Conservation (phyloP, 2,329 filamentous ascomycete genomes). For the Kalmusia sp. region DNA sequence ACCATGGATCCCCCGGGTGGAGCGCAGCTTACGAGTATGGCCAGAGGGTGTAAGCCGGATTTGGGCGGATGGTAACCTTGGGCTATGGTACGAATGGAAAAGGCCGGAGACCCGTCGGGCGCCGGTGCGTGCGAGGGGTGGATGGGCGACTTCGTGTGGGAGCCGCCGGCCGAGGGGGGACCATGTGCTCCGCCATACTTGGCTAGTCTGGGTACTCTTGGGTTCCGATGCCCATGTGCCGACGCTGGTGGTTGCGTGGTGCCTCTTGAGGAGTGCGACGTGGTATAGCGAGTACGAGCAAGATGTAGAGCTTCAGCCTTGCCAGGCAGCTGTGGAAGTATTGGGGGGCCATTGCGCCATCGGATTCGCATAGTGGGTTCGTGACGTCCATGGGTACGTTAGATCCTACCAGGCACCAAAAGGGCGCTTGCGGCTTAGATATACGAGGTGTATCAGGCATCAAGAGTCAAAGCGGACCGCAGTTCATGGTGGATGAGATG, state of each 20-base stretch:
- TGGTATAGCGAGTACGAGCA: conserved; percentile 1
- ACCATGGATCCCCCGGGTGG: too few species aligned
- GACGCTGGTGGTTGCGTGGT: background rate
- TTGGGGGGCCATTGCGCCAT: background rate
- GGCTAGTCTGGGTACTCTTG: background rate
- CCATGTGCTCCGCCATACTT: conserved; percentile 2
- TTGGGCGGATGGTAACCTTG: too few species aligned
- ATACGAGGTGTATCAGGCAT: conserved; percentile 7
- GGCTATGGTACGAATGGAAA: too few species aligned
- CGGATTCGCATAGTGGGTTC: background rate
- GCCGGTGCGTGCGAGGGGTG: too few species aligned
- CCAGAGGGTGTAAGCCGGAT: too few species aligned
- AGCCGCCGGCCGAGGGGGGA: background rate
- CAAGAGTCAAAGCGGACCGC: background rate
- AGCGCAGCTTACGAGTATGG: too few species aligned
- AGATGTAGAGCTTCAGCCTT: background rate
- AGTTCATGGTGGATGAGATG: background rate
- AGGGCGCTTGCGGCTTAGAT: conserved; percentile 1
- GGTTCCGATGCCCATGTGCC: background rate
- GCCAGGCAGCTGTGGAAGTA: background rate
- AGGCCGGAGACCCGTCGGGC: too few species aligned
- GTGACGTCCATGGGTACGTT: background rate
- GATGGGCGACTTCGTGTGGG: too few species aligned
- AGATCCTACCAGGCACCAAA: conserved; percentile 12
- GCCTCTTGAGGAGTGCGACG: background rate